Percentiles rank a stretch among this genome's conserved stretches.
phyloP scores from a whole-genome alignment of 495 filamentous ascomycete genomes.

The Pseudevernia furfuracea region DNA sequence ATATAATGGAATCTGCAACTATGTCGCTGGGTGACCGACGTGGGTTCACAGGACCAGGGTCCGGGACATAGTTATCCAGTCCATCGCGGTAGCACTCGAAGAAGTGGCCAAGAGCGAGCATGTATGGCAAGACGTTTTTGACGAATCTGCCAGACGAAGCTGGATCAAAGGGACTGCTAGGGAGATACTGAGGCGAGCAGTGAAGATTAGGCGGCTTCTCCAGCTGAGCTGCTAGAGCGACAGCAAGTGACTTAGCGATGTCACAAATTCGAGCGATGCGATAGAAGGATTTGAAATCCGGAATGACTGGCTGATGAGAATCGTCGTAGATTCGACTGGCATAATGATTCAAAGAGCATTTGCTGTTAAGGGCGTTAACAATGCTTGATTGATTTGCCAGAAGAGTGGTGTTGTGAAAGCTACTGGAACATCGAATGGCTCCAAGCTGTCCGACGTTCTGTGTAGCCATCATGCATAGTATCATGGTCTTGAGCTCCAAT shows the following conservation, averaged over 20 bases:
- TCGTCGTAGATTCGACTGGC: not conserved
- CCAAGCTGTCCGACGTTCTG: not conserved
- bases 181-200: not conserved
- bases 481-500: not conserved
- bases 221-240: not conserved
- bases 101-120: too few relatives aligned
- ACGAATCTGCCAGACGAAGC: not conserved
- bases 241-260: not conserved
- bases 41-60: too few relatives aligned
- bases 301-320: not conserved
- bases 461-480: not conserved
- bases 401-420: not conserved
- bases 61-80: too few relatives aligned
- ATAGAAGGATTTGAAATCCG: not conserved
- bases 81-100: too few relatives aligned
- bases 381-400: not conserved
- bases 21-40: too few relatives aligned
- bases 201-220: not conserved
- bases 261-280: not conserved
- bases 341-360: not conserved
- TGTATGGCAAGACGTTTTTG: not conserved
- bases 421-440: not conserved
- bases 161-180: not conserved
- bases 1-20: too few relatives aligned
- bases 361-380: not conserved